phyloP scores from a whole-genome alignment of 1,284 basidiomycete genomes.

The Heterobasidion parviporum region DNA sequence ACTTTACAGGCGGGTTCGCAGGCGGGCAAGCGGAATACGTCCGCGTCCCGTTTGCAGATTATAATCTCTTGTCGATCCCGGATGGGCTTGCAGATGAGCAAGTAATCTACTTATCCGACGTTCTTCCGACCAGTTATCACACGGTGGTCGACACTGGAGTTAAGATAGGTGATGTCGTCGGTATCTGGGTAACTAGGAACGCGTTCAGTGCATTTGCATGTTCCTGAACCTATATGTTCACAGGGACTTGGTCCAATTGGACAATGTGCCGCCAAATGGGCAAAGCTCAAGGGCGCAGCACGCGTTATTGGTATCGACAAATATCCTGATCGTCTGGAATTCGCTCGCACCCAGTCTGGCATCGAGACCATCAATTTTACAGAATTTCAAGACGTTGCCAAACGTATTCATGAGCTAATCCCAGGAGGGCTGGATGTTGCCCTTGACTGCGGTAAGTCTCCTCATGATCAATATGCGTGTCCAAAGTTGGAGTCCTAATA shows the following conservation, averaged over 20 bases:
- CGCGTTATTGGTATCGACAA: constrained; percentile 70
- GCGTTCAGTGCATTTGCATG: not conserved
- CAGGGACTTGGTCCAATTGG: constrained; percentile 60
- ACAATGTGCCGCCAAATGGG: constrained; percentile 52
- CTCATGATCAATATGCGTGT: not conserved
- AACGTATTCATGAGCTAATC: constrained; percentile 52
- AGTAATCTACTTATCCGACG: constrained; percentile 60
- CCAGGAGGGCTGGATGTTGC: constrained; percentile 60
- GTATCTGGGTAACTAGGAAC: constrained; percentile 45
- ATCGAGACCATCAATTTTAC: constrained; percentile 64
- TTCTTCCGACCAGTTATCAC: constrained; percentile 72
- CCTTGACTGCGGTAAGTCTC: constrained; percentile 34
- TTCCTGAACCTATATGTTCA: not conserved
- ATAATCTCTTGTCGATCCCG: constrained; percentile 66
- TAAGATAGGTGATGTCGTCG: constrained; percentile 56
- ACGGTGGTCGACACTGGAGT: constrained; percentile 63
- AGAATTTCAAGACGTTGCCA: constrained; percentile 45
- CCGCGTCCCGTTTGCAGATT: constrained; percentile 61
- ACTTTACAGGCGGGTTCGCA: constrained; percentile 69
- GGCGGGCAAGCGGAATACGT: constrained; percentile 68
- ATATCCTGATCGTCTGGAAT: constrained; percentile 51
- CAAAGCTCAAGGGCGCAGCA: constrained; percentile 59
- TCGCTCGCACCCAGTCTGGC: constrained; percentile 46
- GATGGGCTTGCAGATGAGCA: constrained; percentile 57
- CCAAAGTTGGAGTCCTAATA: not conserved